Evolutionary conservation across 257 asterid species (phyloP).

Genomic region (Solanum acaule): DNA sequence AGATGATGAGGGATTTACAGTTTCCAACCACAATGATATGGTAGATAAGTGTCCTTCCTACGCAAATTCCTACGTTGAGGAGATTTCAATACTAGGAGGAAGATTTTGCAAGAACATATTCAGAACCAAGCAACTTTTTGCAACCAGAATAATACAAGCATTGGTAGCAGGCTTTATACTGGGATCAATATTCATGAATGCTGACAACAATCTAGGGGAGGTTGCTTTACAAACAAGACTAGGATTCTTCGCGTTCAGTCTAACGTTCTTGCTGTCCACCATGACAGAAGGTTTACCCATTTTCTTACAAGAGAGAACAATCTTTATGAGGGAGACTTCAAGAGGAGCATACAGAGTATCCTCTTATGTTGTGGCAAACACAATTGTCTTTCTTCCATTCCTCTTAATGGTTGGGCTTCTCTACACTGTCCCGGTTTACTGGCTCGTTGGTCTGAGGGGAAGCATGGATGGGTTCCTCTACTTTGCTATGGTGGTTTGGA

Average conservation of each 20-base stretch:
- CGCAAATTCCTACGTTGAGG: slow-evolving; percentile 35
- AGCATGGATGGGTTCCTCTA: slow-evolving; percentile 54
- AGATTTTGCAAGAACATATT: slow-evolving; percentile 64
- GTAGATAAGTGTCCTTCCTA: slow-evolving; percentile 8
- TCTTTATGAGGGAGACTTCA: slow-evolving; percentile 56
- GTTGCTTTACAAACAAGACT: slow-evolving; percentile 45
- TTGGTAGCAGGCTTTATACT: slow-evolving; percentile 48
- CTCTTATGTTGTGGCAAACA: slow-evolving; percentile 66
- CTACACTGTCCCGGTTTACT: slow-evolving; percentile 56
- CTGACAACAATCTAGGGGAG: slow-evolving; percentile 24
- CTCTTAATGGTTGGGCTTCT: slow-evolving; percentile 50
- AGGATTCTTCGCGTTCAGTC: slow-evolving; percentile 76
- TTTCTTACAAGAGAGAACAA: slow-evolving; percentile 65
- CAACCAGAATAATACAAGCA: slow-evolving; percentile 50
- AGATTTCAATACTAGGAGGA: slow-evolving; percentile 41
- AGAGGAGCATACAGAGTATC: slow-evolving; percentile 81
- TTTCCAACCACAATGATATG: background rate
- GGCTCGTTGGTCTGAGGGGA: slow-evolving; percentile 69
- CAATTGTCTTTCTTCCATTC: slow-evolving; percentile 63
- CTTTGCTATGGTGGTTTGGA: slow-evolving; percentile 58
- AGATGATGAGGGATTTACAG: background rate
- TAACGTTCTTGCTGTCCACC: slow-evolving; percentile 68
- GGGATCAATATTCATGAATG: slow-evolving; percentile 68
- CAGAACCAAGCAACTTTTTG: slow-evolving; percentile 68
- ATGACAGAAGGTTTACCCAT: slow-evolving; percentile 79